A percentile compares a stretch with the other conserved stretches of the same genome.
Conservation (phyloP, 2,329 filamentous ascomycete species). For the Fusarium cicatricum region DNA sequence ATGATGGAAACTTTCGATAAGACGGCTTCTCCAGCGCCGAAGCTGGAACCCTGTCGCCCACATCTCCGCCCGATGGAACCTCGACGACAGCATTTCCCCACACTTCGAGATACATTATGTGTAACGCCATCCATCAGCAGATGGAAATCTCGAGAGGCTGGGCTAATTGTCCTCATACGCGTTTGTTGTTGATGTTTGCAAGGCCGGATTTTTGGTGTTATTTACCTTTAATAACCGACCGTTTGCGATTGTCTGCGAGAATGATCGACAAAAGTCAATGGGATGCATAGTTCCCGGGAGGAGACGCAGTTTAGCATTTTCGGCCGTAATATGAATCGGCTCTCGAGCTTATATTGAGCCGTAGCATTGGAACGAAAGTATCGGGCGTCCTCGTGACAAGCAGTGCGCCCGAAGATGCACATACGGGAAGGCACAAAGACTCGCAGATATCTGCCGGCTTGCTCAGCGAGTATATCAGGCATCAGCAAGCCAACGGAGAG, state of each 20-base stretch:
- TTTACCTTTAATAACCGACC: constrained; percentile 16
- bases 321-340: not conserved
- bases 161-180: constrained; percentile 14
- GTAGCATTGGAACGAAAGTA: constrained; percentile 6
- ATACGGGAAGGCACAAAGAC: constrained; percentile 14
- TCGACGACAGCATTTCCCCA: constrained; percentile 25
- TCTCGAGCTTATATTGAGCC: constrained; percentile 11
- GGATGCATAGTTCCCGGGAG: too few species aligned
- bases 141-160: constrained; percentile 16
- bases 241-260: not conserved
- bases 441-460: constrained; percentile 2
- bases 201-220: not conserved
- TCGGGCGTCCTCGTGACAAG: not conserved
- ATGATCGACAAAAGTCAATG: not conserved
- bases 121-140: constrained; percentile 25
- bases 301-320: constrained; percentile 10
- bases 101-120: constrained; percentile 25
- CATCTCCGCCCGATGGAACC: constrained; percentile 19
- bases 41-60: constrained; percentile 17
- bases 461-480: not conserved
- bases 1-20: constrained; percentile 9
- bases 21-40: constrained; percentile 11
- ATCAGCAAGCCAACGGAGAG: too few species aligned
- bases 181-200: constrained; percentile 5
- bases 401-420: constrained; percentile 18